Base-by-base conservation (phyloP, 345 rosid species). In the Syzygium oleosum region DNA sequence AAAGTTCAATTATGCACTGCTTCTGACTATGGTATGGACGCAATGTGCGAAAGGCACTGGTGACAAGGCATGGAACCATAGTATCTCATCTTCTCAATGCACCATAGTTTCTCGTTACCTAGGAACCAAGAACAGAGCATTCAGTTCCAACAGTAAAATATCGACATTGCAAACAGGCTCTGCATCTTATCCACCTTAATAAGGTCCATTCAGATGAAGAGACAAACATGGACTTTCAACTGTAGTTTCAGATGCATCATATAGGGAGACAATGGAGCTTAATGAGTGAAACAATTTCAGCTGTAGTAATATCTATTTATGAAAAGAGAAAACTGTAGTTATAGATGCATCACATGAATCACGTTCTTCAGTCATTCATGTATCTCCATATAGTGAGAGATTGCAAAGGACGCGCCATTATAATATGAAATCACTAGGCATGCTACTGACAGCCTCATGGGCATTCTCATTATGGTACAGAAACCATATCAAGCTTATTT, bases 91-190 rank as follows among this genome's bases (percentile, higher is more conserved):
- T 92, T 93, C 99, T 94, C 87, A 97, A 92, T 91, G 99, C 96
- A 85, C 99, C 99, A 85, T 97, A 97, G 88, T 92, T 96, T 93
- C 94, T 95, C 4, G 96, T 94, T 73, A 93, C 96, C 99, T 97
- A 87, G 87, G 87, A 53, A 51, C 31, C 58, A 8, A 53, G 9
- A 73, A 85, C 29, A 22, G 15, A 68, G 49, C 52, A 13, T 85
- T 85, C 52, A n/a, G 52, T 2, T 52, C 61, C 80, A 34, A 73
- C 8, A 2, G 27, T 38, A 73, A 38, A 4, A 34, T 21, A 38
- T 73, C 12, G 23, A 73, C 80, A 73, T 5, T 73, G 49, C 80
- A 73, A 73, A 19, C 7, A 73, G 4, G 46, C 46, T 68, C 79
- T 34, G 2, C 80, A 34, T 73, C 80, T 73, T 34, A 17, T 68